Base-by-base conservation (phyloP, 2,329 filamentous ascomycete species). In the Sphaceloma murrayae region DNA sequence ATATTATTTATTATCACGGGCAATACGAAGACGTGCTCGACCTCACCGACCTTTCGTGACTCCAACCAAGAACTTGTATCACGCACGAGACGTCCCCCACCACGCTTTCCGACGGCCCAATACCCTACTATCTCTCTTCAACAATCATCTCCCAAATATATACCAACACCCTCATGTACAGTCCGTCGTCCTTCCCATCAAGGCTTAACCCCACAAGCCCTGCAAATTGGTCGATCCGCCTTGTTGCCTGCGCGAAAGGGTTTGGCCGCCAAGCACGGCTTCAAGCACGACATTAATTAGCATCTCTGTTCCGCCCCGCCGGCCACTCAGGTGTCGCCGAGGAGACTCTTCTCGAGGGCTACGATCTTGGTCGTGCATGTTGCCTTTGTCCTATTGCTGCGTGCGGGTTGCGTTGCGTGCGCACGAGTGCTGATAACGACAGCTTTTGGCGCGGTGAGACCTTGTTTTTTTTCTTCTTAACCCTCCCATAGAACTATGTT, bases 11-110 rank as follows among this genome's bases (percentile, higher is more conserved):
- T n/a, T n/a, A n/a, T n/a, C n/a, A n/a, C n/a, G n/a, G n/a, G n/a
- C n/a, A n/a, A n/a, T n/a, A n/a, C n/a, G n/a, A 40, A 40, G 36
- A 40, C 36, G 36, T 40, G 24, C 14, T 40, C 36, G 13, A 8
- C 36, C 31, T 10, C 8, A 17, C 14, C 31, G 31, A 17, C n/a
- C 13, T 30, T 8, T n/a, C n/a, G n/a, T n/a, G n/a, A 40, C 16
- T 40, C 22, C 36, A 30, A 19, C 24, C 36, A 16, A 40, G 26
- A 9, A 7, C 16, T 18, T 10, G 9, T 19, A 22, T n/a, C 13
- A 11, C 14, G 24, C n/a, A 40, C 30, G 36, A 11, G 4, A 26
- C 30, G 36, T 14, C n/a, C 13, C 36, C 27, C 36, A 3, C 19
- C 14, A n/a, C 36, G 36, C 36, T 40, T 40, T 40, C 13, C 24